phyloP scores from a whole-genome alignment of 371 early-diverging fungal genomes.

The Synchytrium microbalum region DNA sequence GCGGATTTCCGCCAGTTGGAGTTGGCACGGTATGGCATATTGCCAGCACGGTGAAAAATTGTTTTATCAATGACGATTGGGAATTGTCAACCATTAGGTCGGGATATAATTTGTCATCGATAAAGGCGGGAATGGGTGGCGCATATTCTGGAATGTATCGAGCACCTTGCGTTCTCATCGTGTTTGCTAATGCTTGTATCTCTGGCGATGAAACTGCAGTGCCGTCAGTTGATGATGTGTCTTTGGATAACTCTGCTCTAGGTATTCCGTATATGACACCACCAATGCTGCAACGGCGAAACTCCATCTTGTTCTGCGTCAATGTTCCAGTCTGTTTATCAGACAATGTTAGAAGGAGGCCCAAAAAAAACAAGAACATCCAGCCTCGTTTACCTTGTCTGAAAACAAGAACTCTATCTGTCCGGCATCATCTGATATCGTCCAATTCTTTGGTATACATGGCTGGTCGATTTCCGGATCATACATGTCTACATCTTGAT shows the following conservation, averaged over 20 bases:
- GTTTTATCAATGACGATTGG: neutral
- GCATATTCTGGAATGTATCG: neutral
- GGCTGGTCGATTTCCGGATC: conserved; percentile 64
- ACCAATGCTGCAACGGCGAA: conserved; percentile 74
- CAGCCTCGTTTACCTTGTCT: conserved; percentile 55
- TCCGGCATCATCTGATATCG: conserved; percentile 61
- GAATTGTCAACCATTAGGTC: neutral
- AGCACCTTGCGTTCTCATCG: neutral
- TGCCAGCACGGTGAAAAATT: conserved; percentile 6
- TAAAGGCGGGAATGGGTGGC: neutral
- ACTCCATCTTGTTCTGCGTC: conserved; percentile 64
- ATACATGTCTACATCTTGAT: conserved; percentile 79
- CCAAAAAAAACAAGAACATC: neutral
- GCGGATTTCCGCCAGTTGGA: neutral
- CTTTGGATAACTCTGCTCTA: conserved; percentile 14
- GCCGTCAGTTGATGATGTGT: neutral
- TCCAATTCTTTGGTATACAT: conserved; percentile 82
- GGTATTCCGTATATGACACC: conserved; percentile 64
- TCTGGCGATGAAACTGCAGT: neutral
- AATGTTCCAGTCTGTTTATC: conserved; percentile 53
- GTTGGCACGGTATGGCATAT: conserved; percentile 3
- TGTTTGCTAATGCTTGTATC: neutral
- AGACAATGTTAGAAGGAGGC: neutral
- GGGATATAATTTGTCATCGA: neutral
- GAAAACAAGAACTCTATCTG: conserved; percentile 94